Percentiles rank a stretch among this genome's conserved stretches.
Evolutionary conservation across 352 stramenopile genomes (phyloP).

Genomic region (Pythium phragmitis): DNA sequence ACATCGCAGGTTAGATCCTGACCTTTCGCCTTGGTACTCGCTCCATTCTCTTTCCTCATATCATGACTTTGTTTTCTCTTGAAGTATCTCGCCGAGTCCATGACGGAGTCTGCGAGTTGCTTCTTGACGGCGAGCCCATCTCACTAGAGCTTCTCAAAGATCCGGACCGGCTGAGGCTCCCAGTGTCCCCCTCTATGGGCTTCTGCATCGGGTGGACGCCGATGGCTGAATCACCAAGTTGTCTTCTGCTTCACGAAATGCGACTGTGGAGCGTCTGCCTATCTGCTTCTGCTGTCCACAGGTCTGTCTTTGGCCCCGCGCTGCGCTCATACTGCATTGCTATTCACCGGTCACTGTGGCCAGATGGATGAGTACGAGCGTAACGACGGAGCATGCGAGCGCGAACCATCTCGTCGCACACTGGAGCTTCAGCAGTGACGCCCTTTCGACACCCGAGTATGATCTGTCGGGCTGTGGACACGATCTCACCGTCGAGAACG

Average conservation of each 20-base stretch:
- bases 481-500: slow-evolving; percentile 14
- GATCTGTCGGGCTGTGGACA: slow-evolving; percentile 19
- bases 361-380: slow-evolving; percentile 16
- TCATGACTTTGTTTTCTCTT: background rate
- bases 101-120: background rate
- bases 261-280: slow-evolving; percentile 17
- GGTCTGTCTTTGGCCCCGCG: background rate
- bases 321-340: background rate
- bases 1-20: slow-evolving; percentile 20
- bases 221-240: background rate
- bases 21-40: background rate
- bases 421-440: slow-evolving; percentile 25
- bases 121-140: slow-evolving; percentile 20
- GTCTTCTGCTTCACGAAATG: slow-evolving; percentile 28
- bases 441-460: slow-evolving; percentile 5
- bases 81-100: background rate
- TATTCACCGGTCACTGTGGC: background rate
- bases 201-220: slow-evolving; percentile 26
- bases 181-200: slow-evolving; percentile 2
- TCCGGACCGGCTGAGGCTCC: background rate
- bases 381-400: slow-evolving; percentile 16
- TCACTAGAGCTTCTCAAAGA: background rate
- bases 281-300: background rate
- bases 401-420: slow-evolving; percentile 8
- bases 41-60: background rate